phyloP scores from a whole-genome alignment of 2,329 filamentous ascomycete species.

The Arthroderma uncinatum region DNA sequence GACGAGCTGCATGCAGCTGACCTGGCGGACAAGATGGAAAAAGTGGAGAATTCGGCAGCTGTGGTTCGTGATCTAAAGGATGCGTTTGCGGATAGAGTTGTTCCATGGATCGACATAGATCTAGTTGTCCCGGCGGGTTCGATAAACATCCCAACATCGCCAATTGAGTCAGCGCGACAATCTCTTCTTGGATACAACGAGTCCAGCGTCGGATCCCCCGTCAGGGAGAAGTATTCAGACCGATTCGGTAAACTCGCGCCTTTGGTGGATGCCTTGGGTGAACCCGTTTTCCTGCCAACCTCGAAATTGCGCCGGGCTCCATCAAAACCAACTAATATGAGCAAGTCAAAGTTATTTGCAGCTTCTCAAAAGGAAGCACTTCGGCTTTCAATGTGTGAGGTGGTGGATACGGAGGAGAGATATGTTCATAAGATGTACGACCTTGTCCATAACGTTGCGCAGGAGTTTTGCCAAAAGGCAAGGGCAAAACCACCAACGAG shows the following conservation, averaged over 20 bases:
- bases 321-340: constrained; percentile 71
- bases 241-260: constrained; percentile 67
- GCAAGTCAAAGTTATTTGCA: constrained; percentile 64
- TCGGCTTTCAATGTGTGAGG: constrained; percentile 76
- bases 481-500: constrained; percentile 49
- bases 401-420: constrained; percentile 86
- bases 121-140: constrained; percentile 70
- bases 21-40: constrained; percentile 71
- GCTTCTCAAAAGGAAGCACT: constrained; percentile 73
- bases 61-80: constrained; percentile 62
- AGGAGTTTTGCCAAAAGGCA: constrained; percentile 64
- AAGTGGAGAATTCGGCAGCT: constrained; percentile 63
- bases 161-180: constrained; percentile 50
- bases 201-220: constrained; percentile 44
- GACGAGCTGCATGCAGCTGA: constrained; percentile 88
- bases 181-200: constrained; percentile 37
- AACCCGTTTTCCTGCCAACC: constrained; percentile 76
- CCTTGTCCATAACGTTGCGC: constrained; percentile 67
- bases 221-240: constrained; percentile 46
- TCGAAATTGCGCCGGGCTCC: constrained; percentile 73
- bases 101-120: constrained; percentile 80
- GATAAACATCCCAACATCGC: constrained; percentile 46
- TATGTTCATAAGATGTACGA: constrained; percentile 84
- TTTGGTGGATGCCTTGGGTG: constrained; percentile 67
- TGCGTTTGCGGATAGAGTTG: constrained; percentile 67